Percentiles rank a stretch among this genome's conserved stretches.
Evolutionary conservation across 225 moss, liverwort and hornwort species (phyloP).

Genomic region (Antitrichia curtipendula): DNA sequence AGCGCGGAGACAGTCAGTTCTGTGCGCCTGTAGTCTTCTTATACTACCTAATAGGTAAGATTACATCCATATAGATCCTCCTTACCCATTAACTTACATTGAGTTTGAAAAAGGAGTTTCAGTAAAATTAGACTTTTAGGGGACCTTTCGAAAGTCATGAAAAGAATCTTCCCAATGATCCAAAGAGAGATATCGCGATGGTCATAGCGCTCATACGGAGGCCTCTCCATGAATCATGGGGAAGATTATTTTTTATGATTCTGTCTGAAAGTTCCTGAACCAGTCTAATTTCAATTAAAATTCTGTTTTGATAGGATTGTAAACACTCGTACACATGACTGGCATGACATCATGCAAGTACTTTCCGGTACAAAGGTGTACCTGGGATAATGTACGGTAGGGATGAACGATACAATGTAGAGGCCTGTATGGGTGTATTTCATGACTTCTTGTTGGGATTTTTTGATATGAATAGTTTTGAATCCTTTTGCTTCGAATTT

Average conservation of each 20-base stretch:
- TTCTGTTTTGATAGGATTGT: neutral
- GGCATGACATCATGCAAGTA: neutral
- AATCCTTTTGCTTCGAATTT: neutral
- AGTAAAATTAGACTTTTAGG: neutral
- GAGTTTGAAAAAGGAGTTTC: neutral
- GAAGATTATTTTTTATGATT: too few species aligned
- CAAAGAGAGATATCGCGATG: neutral
- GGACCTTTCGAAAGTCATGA: neutral
- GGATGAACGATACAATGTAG: neutral
- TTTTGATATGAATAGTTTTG: neutral
- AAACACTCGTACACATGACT: neutral
- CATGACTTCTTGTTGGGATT: neutral
- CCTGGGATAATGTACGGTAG: neutral
- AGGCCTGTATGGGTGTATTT: neutral
- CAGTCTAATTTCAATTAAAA: neutral
- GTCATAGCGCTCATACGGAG: neutral
- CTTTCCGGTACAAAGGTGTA: neutral
- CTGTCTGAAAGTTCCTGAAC: neutral
- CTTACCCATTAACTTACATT: neutral
- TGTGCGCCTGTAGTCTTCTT: slow-evolving; percentile 46
- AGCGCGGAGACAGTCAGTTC: slow-evolving; percentile 33
- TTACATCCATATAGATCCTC: neutral
- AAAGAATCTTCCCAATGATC: neutral
- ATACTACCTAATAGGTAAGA: slow-evolving; percentile 65
- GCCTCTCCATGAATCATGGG: neutral